Conservation (phyloP, 345 rosid genomes). For the Moringa oleifera region DNA sequence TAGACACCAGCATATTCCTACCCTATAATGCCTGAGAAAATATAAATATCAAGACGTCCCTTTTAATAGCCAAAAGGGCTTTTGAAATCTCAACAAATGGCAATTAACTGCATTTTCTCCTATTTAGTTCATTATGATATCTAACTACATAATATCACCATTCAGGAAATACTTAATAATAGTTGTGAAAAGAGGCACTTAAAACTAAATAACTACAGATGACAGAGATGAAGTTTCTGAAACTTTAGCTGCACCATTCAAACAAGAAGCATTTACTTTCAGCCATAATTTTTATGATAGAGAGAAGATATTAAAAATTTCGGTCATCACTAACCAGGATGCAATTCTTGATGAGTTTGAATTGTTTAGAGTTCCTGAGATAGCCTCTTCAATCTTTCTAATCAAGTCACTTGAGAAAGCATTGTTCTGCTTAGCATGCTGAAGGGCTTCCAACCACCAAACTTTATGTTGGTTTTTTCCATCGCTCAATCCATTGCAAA, state of each 20-base stretch:
- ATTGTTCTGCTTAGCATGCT: slow-evolving; percentile 54
- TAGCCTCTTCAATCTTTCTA: slow-evolving; percentile 81
- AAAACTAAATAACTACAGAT: neutral
- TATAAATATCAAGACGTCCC: neutral
- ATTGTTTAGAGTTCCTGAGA: slow-evolving; percentile 52
- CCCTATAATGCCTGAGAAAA: neutral
- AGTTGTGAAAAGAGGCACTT: neutral
- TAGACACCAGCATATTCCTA: too few species aligned
- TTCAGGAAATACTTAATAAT: neutral
- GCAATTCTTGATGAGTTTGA: slow-evolving; percentile 45
- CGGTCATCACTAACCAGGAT: slow-evolving; percentile 37
- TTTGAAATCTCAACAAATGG: neutral
- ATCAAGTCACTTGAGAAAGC: slow-evolving; percentile 62
- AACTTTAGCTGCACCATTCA: neutral
- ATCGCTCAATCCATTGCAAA: slow-evolving; percentile 40
- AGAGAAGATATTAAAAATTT: neutral
- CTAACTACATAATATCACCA: too few species aligned
- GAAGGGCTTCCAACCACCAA: slow-evolving; percentile 93
- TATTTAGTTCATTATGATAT: neutral
- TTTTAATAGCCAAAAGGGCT: too few species aligned
- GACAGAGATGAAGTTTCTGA: too few species aligned
- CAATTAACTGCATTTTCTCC: neutral
- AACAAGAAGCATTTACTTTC: neutral
- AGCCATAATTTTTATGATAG: neutral
- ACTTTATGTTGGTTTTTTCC: slow-evolving; percentile 34